phyloP scores from a whole-genome alignment of 176 grass and related monocot genomes.

The Saccharum spontaneum region DNA sequence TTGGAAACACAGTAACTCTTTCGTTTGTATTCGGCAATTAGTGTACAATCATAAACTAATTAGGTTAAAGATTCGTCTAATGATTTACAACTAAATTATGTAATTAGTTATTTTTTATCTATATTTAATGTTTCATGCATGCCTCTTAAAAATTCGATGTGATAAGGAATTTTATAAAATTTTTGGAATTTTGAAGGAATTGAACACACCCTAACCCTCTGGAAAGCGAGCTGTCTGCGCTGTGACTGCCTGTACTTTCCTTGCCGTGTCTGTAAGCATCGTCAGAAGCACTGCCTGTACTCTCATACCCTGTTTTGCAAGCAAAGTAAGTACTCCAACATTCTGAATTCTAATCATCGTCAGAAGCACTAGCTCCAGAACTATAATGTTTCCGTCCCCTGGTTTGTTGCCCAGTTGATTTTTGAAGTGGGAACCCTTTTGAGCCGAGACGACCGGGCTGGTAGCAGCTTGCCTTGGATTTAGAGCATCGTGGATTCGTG shows the following conservation, averaged over 20 bases:
- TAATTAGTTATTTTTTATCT: too few species aligned
- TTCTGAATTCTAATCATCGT: neutral
- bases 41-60: too few species aligned
- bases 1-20: too few species aligned
- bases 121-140: too few species aligned
- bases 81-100: too few species aligned
- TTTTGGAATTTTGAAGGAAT: too few species aligned
- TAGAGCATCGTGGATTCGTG: neutral
- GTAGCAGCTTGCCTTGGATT: neutral
- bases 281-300: neutral
- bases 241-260: neutral
- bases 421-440: too few species aligned
- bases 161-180: too few species aligned
- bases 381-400: neutral
- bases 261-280: slow-evolving; percentile 27
- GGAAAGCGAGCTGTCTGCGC: neutral
- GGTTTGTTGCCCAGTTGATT: neutral
- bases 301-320: neutral
- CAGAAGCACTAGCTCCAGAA: neutral
- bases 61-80: too few species aligned
- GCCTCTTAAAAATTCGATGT: too few species aligned
- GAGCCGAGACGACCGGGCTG: neutral
- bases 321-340: neutral
- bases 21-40: too few species aligned
- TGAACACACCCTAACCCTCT: neutral